Base-by-base conservation (phyloP, 2,329 filamentous ascomycete species). In the Calonectria honghensis region DNA sequence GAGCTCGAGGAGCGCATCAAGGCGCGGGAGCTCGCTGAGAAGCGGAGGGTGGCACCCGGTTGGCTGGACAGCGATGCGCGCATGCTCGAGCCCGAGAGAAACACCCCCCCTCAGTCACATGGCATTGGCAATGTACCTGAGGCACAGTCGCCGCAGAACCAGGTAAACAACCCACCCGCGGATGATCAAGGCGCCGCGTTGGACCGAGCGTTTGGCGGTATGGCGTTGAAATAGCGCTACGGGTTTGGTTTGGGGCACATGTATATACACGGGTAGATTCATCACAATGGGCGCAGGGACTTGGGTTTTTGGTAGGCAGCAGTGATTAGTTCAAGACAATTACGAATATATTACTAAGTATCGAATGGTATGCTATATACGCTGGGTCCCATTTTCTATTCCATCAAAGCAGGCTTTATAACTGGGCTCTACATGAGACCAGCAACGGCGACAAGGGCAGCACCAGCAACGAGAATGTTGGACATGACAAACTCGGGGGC, bases 21-120 rank as follows among this genome's bases (percentile, higher is more conserved):
- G 72, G 91, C 89, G 50, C 88, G 93, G 72, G 94, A 96, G 76
- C 86, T 96, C 75, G 93, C 93, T 6, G 94, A 96, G 90, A 96
- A 96, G 89, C 88, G 95, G 78, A 88, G 94, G 70, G 90, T 96
- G 24, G 95, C 95, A 14, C 95, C 94, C 0, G 94, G 95, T 0
- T 97, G 94, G 93, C 85, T 96, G 79, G 94, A 96, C 80, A 94
- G 93, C 79, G 93, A 95, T 70, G 90, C 91, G 66, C 87, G 92
- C 68, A 85, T 96, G 63, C 84, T 96, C 67, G 90, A 94, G 84
- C 94, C 94, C 0, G 91, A 94, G 85, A 90, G 88, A 79, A 80
- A 39, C 13, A 86, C 85, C 39, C 79, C 82, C 1, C 81, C 73
- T 10, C 76, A 81, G 50, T 79, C 82, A 14, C 80, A 81, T n/a